Percentiles rank a stretch among this genome's conserved stretches.
Evolutionary conservation across 768 basidiomycete genomes (phyloP).

Genomic region (Amanita brunnescens): DNA sequence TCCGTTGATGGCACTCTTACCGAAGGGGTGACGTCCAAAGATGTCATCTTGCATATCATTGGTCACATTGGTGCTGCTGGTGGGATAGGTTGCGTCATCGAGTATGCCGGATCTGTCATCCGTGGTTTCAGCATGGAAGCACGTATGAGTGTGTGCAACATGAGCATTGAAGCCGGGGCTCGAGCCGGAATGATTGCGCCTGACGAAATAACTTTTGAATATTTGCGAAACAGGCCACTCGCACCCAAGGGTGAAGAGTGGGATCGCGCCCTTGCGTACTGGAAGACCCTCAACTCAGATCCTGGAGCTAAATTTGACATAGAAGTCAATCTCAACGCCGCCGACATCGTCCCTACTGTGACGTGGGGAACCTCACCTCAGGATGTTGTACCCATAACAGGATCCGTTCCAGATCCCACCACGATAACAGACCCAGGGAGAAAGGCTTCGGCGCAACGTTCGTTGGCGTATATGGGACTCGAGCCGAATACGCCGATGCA

Average conservation of each 20-base stretch:
- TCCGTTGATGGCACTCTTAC: conserved; percentile 74
- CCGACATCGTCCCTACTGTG: conserved; percentile 82
- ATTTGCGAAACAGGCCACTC: conserved; percentile 74
- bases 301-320: conserved; percentile 79
- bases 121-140: conserved; percentile 84
- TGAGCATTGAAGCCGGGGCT: conserved; percentile 93
- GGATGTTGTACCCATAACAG: conserved; percentile 78
- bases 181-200: conserved; percentile 91
- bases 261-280: conserved; percentile 81
- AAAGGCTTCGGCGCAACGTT: conserved; percentile 62
- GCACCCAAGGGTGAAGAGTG: conserved; percentile 79
- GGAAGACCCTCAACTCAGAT: conserved; percentile 73
- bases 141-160: conserved; percentile 87
- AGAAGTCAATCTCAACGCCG: conserved; percentile 71
- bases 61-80: conserved; percentile 91
- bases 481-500: conserved; percentile 70
- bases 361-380: conserved; percentile 94
- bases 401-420: conserved; percentile 68
- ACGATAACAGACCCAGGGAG: conserved; percentile 55
- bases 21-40: conserved; percentile 83
- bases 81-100: conserved; percentile 86
- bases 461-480: conserved; percentile 84
- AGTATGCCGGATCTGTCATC: conserved; percentile 86
- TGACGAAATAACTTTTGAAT: conserved; percentile 79
- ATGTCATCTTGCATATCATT: conserved; percentile 86